Evolutionary conservation across 148 eudicot species (phyloP), one percentile per base, ranked within the genome.

Genomic region (Diospyros kaki): DNA sequence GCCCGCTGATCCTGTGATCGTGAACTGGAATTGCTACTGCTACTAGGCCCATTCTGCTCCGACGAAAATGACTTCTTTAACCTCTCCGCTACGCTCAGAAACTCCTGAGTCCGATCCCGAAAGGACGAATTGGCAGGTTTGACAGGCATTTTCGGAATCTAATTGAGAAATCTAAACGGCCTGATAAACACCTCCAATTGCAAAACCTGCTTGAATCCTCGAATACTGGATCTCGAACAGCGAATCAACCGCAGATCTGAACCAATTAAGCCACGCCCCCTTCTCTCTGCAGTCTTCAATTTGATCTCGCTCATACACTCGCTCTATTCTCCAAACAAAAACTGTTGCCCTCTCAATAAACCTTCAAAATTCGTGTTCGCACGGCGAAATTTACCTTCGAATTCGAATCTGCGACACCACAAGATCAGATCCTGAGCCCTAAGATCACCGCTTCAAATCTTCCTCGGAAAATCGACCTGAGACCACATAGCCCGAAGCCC

Each of bases 51-150:
- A 75, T 76, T 82, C n/a, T 74, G 71, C 44, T n/a, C 56, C 4
- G 81, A 67, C 18, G 80, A 18, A 4, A 71, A 62, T 44, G 89
- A 83, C 68, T 85, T 88, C 82, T 81, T 81, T 10, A 88, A 75
- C 66, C 80, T 84, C 56, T 90, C 90, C 9, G 86, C 80, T 73
- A 90, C 83, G 64, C 84, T 68, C 56, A 68, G 84, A 76, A 90
- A 90, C 79, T 90, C 95, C 6, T 75, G 86, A 0, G 95, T 88
- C 17, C 95, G 87, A 81, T 90, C 95, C 45, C 92, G 77, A 51
- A 84, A 81, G 69, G 89, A 86, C 7, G 87, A 81, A 72, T 88
- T 89, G n/a, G 79, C 74, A 40, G 85, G 9, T 78, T 89, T 88
- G 83, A 86, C 85, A 64, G 72, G 67, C 80, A 78, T 76, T 50